Percentiles rank a stretch among this genome's conserved stretches.
Conservation (phyloP, 129 eudicot genomes). For the Artemisia annua region DNA sequence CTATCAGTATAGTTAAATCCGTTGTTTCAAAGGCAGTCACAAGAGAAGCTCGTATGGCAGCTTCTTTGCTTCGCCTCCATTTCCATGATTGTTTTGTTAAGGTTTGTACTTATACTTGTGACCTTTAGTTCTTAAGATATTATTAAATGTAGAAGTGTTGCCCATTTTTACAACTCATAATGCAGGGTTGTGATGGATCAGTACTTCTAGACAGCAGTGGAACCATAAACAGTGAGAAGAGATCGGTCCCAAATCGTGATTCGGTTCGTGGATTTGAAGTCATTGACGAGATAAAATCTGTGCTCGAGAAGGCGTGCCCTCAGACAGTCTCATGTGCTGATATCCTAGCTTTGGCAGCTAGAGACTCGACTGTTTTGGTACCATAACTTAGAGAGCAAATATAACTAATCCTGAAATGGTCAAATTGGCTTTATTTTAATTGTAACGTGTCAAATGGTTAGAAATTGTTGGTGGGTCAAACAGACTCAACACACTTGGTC, state of each 20-base stretch:
- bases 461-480: neutral
- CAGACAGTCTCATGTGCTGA: constrained; percentile 91
- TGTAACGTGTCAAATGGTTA: neutral
- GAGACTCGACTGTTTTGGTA: constrained; percentile 83
- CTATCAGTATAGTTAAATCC: constrained; percentile 58
- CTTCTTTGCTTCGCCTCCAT: constrained; percentile 87
- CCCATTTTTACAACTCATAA: constrained; percentile 9
- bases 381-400: neutral
- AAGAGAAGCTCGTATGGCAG: constrained; percentile 86
- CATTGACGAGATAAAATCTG: constrained; percentile 77
- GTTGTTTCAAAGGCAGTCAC: constrained; percentile 83
- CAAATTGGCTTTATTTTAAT: too few species aligned
- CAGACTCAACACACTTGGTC: neutral
- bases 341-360: constrained; percentile 79
- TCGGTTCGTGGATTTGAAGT: constrained; percentile 91
- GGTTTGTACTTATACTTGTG: constrained; percentile 37
- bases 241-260: constrained; percentile 73
- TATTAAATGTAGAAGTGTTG: neutral
- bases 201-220: constrained; percentile 72
- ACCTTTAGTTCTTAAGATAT: neutral
- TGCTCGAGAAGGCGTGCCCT: constrained; percentile 77
- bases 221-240: constrained; percentile 67
- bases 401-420: neutral
- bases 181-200: constrained; percentile 92
- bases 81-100: constrained; percentile 95